Conservation (phyloP, 2,329 filamentous ascomycete genomes). For the Curvularia sp. region DNA sequence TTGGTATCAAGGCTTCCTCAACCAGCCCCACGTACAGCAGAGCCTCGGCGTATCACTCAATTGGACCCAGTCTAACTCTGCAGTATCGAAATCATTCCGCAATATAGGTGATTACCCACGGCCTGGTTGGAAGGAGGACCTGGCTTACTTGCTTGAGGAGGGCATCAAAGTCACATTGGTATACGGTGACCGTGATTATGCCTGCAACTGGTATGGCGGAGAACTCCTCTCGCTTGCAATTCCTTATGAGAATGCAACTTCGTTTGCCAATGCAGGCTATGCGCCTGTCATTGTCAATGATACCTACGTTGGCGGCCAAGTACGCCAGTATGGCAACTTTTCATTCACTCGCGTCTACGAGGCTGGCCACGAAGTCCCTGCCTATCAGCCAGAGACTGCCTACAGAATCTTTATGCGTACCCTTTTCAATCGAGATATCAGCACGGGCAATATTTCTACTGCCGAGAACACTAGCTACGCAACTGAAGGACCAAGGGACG, state of each 20-base stretch:
- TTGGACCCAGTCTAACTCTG: conserved; percentile 56
- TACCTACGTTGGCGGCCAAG: conserved; percentile 72
- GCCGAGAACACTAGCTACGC: conserved; percentile 50
- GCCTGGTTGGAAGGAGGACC: conserved; percentile 57
- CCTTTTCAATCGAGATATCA: conserved; percentile 60
- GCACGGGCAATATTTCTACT: conserved; percentile 60
- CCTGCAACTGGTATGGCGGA: conserved; percentile 74
- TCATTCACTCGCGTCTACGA: conserved; percentile 61
- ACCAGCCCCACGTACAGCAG: conserved; percentile 62
- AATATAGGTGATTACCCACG: conserved; percentile 59
- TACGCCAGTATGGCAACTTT: conserved; percentile 77
- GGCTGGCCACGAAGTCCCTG: conserved; percentile 61
- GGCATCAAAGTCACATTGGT: conserved; percentile 45
- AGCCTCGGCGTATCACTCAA: conserved; percentile 66
- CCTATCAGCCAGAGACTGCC: conserved; percentile 57
- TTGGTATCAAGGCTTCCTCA: conserved; percentile 64
- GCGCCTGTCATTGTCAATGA: conserved; percentile 73
- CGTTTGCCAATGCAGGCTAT: conserved; percentile 74
- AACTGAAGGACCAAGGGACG: conserved; percentile 48
- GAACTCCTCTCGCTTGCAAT: conserved; percentile 71
- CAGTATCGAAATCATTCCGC: conserved; percentile 58
- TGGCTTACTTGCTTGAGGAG: conserved; percentile 62
- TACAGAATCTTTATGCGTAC: conserved; percentile 63
- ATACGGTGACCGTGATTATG: conserved; percentile 50
- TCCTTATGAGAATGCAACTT: conserved; percentile 57